Evolutionary conservation across 768 basidiomycete genomes (phyloP).

Genomic region (Boletus insuetus): DNA sequence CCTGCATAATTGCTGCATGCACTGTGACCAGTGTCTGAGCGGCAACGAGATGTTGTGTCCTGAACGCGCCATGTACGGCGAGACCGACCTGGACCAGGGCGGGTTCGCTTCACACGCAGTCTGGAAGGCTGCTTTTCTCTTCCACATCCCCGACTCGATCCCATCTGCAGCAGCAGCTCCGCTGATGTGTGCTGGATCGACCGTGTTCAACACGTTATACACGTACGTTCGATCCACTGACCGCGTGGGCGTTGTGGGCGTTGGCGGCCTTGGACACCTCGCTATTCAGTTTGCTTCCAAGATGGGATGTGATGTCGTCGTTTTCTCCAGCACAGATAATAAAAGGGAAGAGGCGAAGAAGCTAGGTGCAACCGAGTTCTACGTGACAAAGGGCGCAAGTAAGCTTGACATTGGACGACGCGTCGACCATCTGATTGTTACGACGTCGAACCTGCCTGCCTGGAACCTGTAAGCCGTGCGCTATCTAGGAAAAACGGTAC

Average conservation of each 20-base stretch:
- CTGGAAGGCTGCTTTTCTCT: conserved; percentile 35
- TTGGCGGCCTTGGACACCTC: conserved; percentile 34
- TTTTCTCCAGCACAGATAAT: conserved; percentile 32
- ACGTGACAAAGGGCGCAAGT: conserved; percentile 26
- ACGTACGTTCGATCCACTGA: conserved; percentile 29
- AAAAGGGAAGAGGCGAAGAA: conserved; percentile 33
- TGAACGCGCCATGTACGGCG: conserved; percentile 25
- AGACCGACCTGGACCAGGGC: conserved; percentile 30
- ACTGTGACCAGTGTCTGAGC: conserved; percentile 33
- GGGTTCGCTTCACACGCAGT: conserved; percentile 36
- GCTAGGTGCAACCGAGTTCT: conserved; percentile 38
- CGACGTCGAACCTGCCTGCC: conserved; percentile 27
- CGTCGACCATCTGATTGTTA: conserved; percentile 32
- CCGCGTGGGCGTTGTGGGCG: conserved; percentile 33
- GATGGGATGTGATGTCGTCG: conserved; percentile 39
- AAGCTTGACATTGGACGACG: conserved; percentile 26
- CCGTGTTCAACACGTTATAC: conserved; percentile 29
- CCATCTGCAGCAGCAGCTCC: conserved; percentile 32
- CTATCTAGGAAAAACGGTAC: not conserved
- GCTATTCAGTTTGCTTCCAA: conserved; percentile 15
- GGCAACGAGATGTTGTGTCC: conserved; percentile 32
- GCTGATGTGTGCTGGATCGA: conserved; percentile 38
- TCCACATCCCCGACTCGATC: conserved; percentile 33
- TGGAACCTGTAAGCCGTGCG: conserved; percentile 27
- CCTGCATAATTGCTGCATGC: conserved; percentile 30